Percentiles rank a stretch among this genome's conserved stretches.
These are phyloP conservation scores for Mortierella sp. DNA, from an alignment of 371 early-diverging fungal species.

Conservation along the genomic window DNA sequence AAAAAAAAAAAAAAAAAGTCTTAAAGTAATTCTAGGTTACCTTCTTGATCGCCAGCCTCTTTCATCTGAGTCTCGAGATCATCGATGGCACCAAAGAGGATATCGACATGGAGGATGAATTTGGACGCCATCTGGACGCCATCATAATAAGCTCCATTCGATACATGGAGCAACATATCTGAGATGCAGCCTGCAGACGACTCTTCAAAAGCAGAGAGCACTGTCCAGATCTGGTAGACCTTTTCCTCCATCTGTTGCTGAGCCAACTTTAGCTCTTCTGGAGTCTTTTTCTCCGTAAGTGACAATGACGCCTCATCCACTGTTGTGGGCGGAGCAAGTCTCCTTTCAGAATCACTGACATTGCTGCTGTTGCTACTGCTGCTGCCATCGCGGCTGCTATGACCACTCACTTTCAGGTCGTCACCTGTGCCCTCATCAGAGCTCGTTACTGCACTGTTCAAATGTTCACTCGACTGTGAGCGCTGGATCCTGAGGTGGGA, in stretches of 20 bases:
- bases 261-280: slow-evolving; percentile 60
- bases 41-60: slow-evolving; percentile 66
- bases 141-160: slow-evolving; percentile 87
- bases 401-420: slow-evolving; percentile 1
- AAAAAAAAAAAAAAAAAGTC: background rate
- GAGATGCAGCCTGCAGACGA: slow-evolving; percentile 96
- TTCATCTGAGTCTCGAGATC: slow-evolving; percentile 75
- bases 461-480: no score
- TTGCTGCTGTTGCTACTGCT: slow-evolving; percentile 5
- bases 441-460: no score
- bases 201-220: slow-evolving; percentile 96
- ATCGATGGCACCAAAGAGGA: slow-evolving; percentile 92
- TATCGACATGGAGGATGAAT: slow-evolving; percentile 93
- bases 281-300: slow-evolving; percentile 32
- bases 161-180: slow-evolving; percentile 95
- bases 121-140: slow-evolving; percentile 90
- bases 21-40: slow-evolving; percentile 14
- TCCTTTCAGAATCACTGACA: slow-evolving; percentile 2
- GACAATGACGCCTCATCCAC: background rate
- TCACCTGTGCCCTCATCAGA: no score
- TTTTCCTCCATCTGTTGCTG: slow-evolving; percentile 84
- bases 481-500: background rate
- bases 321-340: slow-evolving; percentile 4
- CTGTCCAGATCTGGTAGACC: slow-evolving; percentile 91
- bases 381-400: slow-evolving; percentile 3